phyloP scores from a whole-genome alignment of 495 filamentous ascomycete genomes.

The Aspergillus cristatus region DNA sequence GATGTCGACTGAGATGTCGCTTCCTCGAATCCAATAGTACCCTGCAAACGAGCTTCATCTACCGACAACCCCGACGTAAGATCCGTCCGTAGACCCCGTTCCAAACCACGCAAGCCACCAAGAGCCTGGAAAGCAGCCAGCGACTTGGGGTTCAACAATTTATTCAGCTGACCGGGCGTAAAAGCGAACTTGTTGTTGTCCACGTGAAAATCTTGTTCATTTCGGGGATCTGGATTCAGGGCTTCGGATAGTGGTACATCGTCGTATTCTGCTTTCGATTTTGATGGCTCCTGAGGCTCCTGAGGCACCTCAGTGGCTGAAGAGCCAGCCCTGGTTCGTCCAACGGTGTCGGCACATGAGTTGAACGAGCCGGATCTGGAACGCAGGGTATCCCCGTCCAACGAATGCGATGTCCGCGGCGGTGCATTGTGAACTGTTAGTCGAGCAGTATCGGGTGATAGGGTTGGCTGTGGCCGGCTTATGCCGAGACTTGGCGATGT shows the following conservation, averaged over 20 bases:
- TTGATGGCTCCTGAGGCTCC: background rate
- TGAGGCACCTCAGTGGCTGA: constrained; percentile 13
- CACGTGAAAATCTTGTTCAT: constrained; percentile 54
- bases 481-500: too few species aligned
- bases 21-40: constrained; percentile 51
- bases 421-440: constrained; percentile 25
- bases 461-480: constrained; percentile 4
- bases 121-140: constrained; percentile 59
- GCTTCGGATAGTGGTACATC: constrained; percentile 43
- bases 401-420: constrained; percentile 29
- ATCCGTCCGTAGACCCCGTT: constrained; percentile 59
- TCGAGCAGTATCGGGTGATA: constrained; percentile 22
- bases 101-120: constrained; percentile 58
- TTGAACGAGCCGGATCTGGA: constrained; percentile 39
- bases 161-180: constrained; percentile 60
- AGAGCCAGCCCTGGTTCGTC: constrained; percentile 36
- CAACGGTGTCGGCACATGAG: constrained; percentile 30
- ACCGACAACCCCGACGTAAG: constrained; percentile 53
- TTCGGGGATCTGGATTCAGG: constrained; percentile 56
- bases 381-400: constrained; percentile 43
- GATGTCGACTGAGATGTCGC: constrained; percentile 30
- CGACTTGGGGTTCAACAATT: constrained; percentile 68
- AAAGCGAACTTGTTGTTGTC: constrained; percentile 64
- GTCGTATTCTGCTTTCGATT: constrained; percentile 26
- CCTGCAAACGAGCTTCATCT: constrained; percentile 52